Evolutionary conservation across 2,329 filamentous ascomycete genomes (phyloP), one percentile per base, ranked within the genome.

Genomic region (Aphanocladium album): DNA sequence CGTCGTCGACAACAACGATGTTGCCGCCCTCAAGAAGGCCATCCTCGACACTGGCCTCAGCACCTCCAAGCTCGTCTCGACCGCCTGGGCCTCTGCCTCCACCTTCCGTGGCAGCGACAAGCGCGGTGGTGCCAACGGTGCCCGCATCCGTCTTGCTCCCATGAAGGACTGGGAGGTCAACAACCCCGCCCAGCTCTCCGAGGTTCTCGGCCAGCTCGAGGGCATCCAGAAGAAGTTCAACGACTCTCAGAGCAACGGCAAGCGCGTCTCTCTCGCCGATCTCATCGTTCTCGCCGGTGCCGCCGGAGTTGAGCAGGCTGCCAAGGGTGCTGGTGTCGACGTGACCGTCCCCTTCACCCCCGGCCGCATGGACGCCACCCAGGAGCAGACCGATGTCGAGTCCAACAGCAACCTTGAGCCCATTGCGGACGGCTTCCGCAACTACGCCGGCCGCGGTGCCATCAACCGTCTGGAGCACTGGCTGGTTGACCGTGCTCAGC

Each of bases 91-190:
- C 1, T 84, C 88, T 0, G 87, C 88, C 25, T 87, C 88, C 2
- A 87, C 86, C 33, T 91, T 88, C 85, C 88, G 88, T 63, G 83
- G 85, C 67, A 83, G 85, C 66, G 89, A 93, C 79, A 92, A 92
- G 84, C 89, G 89, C 65, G 89, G 89, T 66, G 89, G 89, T 70
- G 89, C 89, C 75, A 93, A 93, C 69, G 89, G 89, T 67, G 89
- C 84, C 16, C 89, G 89, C 67, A 90, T 93, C 68, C 86, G 88
- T 37, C 87, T 93, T 12, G 78, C 81, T 63, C 89, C 89, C 25
- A 86, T 89, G 77, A 85, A 85, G 67, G 78, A 84, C 73, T 93
- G 89, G 89, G 75, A 84, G 69, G 82, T 86, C 71, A 93, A 93
- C 83, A 89, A 90, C 79, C 88, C 88, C 30, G 67, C 79, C 1